These are phyloP conservation scores for Bassia scoparia DNA, from an alignment of 148 eudicot species.

Conservation along the genomic window DNA sequence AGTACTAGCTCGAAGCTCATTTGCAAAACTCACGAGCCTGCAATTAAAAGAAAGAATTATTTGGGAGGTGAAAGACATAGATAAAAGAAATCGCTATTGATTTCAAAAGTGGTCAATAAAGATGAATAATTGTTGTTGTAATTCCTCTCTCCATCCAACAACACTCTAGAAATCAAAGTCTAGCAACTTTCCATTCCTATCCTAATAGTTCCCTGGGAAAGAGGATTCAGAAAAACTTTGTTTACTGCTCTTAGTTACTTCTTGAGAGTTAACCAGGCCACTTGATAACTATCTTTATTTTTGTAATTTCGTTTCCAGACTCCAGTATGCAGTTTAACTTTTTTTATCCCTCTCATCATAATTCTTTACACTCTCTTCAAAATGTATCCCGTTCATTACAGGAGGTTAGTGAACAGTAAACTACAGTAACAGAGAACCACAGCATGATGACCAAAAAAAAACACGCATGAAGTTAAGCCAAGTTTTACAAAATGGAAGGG, in stretches of 20 bases:
- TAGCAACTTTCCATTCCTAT: not conserved
- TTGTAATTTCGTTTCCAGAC: no score
- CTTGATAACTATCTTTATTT: no score
- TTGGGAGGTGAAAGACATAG: not conserved
- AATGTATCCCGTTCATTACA: no score
- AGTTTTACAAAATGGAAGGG: no score
- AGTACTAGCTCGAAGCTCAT: conserved; percentile 94
- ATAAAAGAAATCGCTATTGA: not conserved
- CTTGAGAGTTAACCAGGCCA: no score
- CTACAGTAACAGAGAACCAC: not conserved
- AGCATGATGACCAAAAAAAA: no score
- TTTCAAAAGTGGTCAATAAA: not conserved
- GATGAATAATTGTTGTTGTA: not conserved
- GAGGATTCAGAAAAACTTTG: not conserved
- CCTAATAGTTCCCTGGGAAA: not conserved
- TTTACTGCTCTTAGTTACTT: no score
- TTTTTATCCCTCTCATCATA: no score
- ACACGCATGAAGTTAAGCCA: no score
- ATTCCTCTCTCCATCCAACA: not conserved
- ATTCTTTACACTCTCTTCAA: no score
- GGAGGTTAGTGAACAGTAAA: not conserved
- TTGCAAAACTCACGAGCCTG: conserved; percentile 96
- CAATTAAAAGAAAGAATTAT: not conserved
- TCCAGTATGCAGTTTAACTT: no score
- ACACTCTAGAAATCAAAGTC: not conserved